Conservation (phyloP, 2,329 filamentous ascomycete species). For the Emmonsia crescens region DNA sequence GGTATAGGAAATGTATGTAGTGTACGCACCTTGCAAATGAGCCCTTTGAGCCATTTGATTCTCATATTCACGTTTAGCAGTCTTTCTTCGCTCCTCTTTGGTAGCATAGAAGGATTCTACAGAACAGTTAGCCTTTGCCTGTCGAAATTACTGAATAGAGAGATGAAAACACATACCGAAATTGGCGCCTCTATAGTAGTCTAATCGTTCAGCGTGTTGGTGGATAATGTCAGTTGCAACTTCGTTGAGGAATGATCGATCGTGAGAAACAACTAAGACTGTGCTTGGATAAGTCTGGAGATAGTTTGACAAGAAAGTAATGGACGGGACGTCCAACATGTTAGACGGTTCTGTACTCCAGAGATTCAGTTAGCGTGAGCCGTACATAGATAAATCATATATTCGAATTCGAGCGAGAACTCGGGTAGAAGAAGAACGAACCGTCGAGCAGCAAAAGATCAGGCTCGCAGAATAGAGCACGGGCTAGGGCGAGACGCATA, state of each 20-base stretch:
- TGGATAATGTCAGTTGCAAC: constrained; percentile 99
- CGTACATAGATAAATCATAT: background rate
- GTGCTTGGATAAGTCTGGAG: constrained; percentile 90
- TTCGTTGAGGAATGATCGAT: constrained; percentile 97
- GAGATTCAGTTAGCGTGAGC: background rate
- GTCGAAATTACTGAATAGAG: constrained; percentile 8
- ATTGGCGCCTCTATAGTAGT: constrained; percentile 97
- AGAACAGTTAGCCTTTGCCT: background rate
- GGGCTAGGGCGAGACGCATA: constrained; percentile 89
- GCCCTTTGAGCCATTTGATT: constrained; percentile 92
- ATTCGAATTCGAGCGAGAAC: background rate
- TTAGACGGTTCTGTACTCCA: constrained; percentile 73
- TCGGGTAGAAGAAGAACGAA: constrained; percentile 16
- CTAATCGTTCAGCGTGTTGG: constrained; percentile 90
- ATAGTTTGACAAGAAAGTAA: constrained; percentile 94
- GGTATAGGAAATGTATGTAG: background rate
- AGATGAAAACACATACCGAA: constrained; percentile 43
- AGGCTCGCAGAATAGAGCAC: constrained; percentile 95
- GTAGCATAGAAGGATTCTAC: constrained; percentile 88
- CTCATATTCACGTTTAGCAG: constrained; percentile 92
- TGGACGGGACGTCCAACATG: constrained; percentile 99
- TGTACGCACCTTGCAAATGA: constrained; percentile 59
- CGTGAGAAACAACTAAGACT: constrained; percentile 92
- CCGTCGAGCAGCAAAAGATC: constrained; percentile 85
- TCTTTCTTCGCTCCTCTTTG: constrained; percentile 93